Evolutionary conservation across 805 yeast species (phyloP).

Genomic region (Saturnispora saitoi): DNA sequence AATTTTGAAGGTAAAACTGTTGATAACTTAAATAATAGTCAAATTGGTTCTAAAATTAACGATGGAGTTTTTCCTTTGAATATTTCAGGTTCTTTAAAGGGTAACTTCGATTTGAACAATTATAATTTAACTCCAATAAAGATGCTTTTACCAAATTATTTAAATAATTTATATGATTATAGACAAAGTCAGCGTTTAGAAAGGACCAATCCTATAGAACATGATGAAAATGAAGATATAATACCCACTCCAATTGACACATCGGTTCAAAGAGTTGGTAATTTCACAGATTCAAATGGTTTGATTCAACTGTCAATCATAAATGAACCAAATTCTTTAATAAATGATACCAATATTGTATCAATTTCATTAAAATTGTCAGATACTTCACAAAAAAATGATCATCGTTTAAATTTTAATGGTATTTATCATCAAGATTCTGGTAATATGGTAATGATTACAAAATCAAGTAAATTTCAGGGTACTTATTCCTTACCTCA

Average conservation of each 20-base stretch:
- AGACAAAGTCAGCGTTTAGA: conserved; percentile 10
- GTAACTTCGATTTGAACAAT: conserved; percentile 27
- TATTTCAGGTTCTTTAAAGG: conserved; percentile 40
- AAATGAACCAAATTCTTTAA: neutral
- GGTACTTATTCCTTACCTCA: conserved; percentile 58
- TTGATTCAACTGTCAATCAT: conserved; percentile 14
- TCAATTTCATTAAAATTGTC: neutral
- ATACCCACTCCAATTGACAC: conserved; percentile 3
- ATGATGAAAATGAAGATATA: conserved; percentile 1
- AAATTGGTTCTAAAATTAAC: conserved; percentile 18
- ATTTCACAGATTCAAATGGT: conserved; percentile 23
- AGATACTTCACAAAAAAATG: conserved; percentile 10
- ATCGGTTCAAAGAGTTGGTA: conserved; percentile 16
- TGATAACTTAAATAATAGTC: conserved; percentile 2
- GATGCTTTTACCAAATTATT: conserved; percentile 27
- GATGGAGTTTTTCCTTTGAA: conserved; percentile 30
- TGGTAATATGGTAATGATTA: conserved; percentile 52
- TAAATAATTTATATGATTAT: conserved; percentile 18
- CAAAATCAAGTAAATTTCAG: conserved; percentile 56
- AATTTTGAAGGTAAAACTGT: conserved; percentile 21
- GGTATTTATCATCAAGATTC: conserved; percentile 61
- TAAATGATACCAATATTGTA: conserved; percentile 13
- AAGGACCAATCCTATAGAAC: conserved; percentile 7
- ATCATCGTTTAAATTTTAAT: conserved; percentile 40
- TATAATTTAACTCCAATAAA: conserved; percentile 11